Base-by-base conservation (phyloP, 2,329 filamentous ascomycete species). In the Malbranchea zuffiana region DNA sequence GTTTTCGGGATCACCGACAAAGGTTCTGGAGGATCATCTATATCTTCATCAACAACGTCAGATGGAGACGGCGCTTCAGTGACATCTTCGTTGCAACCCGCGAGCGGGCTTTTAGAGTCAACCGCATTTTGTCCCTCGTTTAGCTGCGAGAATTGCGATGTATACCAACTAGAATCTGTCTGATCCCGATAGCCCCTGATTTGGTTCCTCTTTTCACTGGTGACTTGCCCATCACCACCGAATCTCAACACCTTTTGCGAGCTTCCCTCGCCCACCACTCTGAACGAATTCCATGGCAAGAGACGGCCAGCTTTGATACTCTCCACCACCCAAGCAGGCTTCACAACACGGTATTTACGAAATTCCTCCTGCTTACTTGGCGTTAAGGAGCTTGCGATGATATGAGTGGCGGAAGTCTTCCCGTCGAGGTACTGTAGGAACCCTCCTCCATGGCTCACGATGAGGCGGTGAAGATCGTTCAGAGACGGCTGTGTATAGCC, bases 401-500 rank as follows among this genome's bases (percentile, higher is more conserved):
- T 94, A 56, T 98, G 88, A 1, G 92, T 98, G 0, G 86, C 88
- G 55, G 82, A 80, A 1, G 88, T 96, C 65, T 98, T 98, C 24
- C 79, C 82, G 57, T 95, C 87, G 7, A 98, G 67, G 51, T 96
- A 96, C 57, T 98, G 90, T 43, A 95, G 71, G 49, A 94, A 96
- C 0, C 82, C 83, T 20, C 87, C 92, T n/a, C 90, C 90, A 72
- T 96, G 78, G 49, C 81, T 75, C 12, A 98, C 88, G 39, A 98
- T 80, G 42, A 94, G 71, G 36, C 69, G 77, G 62, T 94, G 88
- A 12, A 98, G 72, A 68, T 94, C 76, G 49, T 86, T 87, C 36
- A 95, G 67, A 1, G 87, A 85, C 1, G 90, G 90, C 50, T 96
- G 88, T 0, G 90, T 98, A 55, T 96, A 98, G 32, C 90, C 90